These are phyloP conservation scores for Biancaea sappan DNA, from an alignment of 306 rosid genomes.

Conservation along the genomic window DNA sequence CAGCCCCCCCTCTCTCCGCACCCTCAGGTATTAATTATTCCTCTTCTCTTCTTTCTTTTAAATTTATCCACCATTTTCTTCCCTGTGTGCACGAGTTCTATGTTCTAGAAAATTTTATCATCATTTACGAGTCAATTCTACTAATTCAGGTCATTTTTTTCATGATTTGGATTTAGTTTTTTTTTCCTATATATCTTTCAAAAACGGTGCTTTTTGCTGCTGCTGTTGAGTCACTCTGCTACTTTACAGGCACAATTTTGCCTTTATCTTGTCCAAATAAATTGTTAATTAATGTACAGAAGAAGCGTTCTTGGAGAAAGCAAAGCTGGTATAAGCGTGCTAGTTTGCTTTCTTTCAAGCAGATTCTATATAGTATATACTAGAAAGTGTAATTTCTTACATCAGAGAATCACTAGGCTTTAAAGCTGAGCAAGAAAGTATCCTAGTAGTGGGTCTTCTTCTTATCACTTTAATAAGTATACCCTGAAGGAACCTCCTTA, in stretches of 20 bases:
- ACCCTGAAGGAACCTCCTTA: neutral
- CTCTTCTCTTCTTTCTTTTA: neutral
- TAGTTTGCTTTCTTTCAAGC: neutral
- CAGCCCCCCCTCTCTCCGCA: constrained; percentile 34
- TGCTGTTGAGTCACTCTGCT: neutral
- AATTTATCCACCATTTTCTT: neutral
- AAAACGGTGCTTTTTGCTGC: no score
- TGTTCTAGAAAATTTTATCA: no score
- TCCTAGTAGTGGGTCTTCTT: neutral
- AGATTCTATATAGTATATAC: neutral
- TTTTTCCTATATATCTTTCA: no score
- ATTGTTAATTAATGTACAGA: neutral
- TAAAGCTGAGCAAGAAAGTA: neutral
- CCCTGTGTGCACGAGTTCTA: no score
- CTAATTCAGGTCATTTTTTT: no score
- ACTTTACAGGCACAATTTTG: neutral
- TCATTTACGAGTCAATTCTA: no score
- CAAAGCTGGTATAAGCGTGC: neutral
- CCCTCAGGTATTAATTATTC: no score
- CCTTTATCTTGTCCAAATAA: neutral
- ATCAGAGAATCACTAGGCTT: neutral
- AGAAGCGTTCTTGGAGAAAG: no score
- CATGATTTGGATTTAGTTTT: no score
- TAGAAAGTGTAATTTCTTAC: neutral
- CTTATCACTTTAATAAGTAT: constrained; percentile 28